Evolutionary conservation across 1,284 basidiomycete genomes (phyloP).

Genomic region (Ceratobasidium sp.): DNA sequence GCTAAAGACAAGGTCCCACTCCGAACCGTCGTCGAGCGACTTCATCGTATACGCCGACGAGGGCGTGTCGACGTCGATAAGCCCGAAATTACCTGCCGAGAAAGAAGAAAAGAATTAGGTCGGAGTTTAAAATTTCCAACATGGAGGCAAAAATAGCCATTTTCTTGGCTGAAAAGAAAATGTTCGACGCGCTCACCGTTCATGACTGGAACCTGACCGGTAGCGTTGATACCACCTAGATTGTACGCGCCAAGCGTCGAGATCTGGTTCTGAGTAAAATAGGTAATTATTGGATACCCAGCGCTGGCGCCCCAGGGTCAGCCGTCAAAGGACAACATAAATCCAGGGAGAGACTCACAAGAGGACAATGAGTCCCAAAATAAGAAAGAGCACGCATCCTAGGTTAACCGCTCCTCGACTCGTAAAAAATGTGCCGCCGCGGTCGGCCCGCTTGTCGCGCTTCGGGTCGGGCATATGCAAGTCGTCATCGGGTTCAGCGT

Average conservation of each 20-base stretch:
- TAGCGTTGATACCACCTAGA: slow-evolving; percentile 64
- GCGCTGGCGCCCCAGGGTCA: slow-evolving; percentile 49
- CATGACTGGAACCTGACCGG: slow-evolving; percentile 71
- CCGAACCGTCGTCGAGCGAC: slow-evolving; percentile 53
- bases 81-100: slow-evolving; percentile 66
- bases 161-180: neutral
- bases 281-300: slow-evolving; percentile 57
- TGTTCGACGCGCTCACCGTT: slow-evolving; percentile 49
- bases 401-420: slow-evolving; percentile 77
- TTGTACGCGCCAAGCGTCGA: slow-evolving; percentile 60
- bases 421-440: slow-evolving; percentile 74
- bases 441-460: slow-evolving; percentile 70
- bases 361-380: slow-evolving; percentile 69
- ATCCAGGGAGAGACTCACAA: slow-evolving; percentile 65
- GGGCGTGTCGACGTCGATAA: slow-evolving; percentile 81
- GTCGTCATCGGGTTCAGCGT: slow-evolving; percentile 50
- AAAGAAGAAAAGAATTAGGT: neutral
- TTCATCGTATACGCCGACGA: slow-evolving; percentile 54
- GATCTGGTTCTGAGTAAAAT: slow-evolving; percentile 50
- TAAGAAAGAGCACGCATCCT: slow-evolving; percentile 76
- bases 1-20: slow-evolving; percentile 59
- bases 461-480: slow-evolving; percentile 63
- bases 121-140: neutral
- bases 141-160: neutral
- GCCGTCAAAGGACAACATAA: neutral